These are phyloP conservation scores for Russula compacta DNA, from an alignment of 768 basidiomycete genomes.

Conservation along the genomic window DNA sequence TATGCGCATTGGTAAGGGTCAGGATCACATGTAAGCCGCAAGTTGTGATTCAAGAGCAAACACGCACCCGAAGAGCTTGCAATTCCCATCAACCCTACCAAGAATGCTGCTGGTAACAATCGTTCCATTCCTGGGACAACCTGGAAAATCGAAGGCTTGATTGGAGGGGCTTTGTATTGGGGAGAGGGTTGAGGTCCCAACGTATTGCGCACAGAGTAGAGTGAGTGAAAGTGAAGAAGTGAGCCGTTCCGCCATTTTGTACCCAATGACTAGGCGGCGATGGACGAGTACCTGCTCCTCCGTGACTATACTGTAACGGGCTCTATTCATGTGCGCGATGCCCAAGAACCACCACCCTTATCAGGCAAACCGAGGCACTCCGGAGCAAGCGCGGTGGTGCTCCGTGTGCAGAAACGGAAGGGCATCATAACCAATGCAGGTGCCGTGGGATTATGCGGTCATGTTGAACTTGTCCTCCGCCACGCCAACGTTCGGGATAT, in stretches of 20 bases:
- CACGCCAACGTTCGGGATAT: too few species aligned
- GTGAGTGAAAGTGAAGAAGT: conserved; percentile 86
- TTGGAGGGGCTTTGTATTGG: conserved; percentile 74
- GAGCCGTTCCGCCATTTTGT: conserved; percentile 87
- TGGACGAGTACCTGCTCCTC: conserved; percentile 56
- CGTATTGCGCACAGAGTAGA: conserved; percentile 96
- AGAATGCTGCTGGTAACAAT: conserved; percentile 58
- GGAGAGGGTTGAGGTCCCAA: conserved; percentile 89
- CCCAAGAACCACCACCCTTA: too few species aligned
- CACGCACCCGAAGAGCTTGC: conserved; percentile 61
- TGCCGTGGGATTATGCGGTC: too few species aligned
- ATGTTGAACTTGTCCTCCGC: too few species aligned
- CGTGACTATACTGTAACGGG: too few species aligned
- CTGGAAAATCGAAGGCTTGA: conserved; percentile 96
- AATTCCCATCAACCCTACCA: conserved; percentile 72
- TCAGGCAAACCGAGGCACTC: too few species aligned
- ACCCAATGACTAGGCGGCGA: conserved; percentile 89
- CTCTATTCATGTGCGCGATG: too few species aligned
- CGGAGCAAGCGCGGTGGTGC: too few species aligned
- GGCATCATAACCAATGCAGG: too few species aligned
- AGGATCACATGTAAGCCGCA: conserved; percentile 27
- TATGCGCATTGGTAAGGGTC: conserved; percentile 45
- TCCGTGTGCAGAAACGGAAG: too few species aligned
- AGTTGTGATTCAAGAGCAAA: not conserved
- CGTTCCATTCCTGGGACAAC: conserved; percentile 49